Evolutionary conservation across 208 protist species (phyloP), one percentile per base, ranked within the genome.

Genomic region (Trypanosoma vivax): DNA sequence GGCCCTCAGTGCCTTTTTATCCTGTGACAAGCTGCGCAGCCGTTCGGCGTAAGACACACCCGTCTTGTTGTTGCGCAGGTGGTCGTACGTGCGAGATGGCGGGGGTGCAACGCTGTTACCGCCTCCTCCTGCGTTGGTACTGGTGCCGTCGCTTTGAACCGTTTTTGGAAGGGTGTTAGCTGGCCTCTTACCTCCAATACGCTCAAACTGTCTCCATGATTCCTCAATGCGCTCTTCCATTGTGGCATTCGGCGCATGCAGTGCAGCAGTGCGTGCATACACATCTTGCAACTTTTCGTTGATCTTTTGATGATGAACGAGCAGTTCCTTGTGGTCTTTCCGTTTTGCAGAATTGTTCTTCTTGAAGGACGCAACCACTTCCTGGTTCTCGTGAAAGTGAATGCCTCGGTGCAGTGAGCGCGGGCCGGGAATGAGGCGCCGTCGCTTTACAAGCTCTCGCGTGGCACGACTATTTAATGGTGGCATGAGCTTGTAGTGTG

Each of bases 191-290:
- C 80, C 85, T 13, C 85, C 85, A 39, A 90, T 88, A 24, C 79
- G 76, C 56, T 92, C 85, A 42, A 88, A 89, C 65, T 79, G 65
- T 34, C 73, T 60, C 82, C 85, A 92, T 29, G 60, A 75, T 56
- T 90, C 76, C 42, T 92, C 81, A 47, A 90, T 90, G 69, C 85
- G 81, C 57, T 92, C 76, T 60, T 88, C 81, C 81, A 92, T 89
- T n/a, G 85, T 92, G 24, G 72, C 70, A 50, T 90, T 65, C 11
- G 67, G 65, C 2, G 70, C 37, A 67, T 89, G 79, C 41, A 92
- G 61, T 18, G 78, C 75, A 0, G 85, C 78, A 9, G 79, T 88
- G 52, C 85, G 80, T 18, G 76, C 48, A 67, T 92, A 92, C 4
- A 92, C 41, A 38, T 90, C 85, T 38, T 92, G 78, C 35, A 92